These are phyloP conservation scores for Solanum piurae DNA, from an alignment of 257 asterid genomes.

Conservation along the genomic window DNA sequence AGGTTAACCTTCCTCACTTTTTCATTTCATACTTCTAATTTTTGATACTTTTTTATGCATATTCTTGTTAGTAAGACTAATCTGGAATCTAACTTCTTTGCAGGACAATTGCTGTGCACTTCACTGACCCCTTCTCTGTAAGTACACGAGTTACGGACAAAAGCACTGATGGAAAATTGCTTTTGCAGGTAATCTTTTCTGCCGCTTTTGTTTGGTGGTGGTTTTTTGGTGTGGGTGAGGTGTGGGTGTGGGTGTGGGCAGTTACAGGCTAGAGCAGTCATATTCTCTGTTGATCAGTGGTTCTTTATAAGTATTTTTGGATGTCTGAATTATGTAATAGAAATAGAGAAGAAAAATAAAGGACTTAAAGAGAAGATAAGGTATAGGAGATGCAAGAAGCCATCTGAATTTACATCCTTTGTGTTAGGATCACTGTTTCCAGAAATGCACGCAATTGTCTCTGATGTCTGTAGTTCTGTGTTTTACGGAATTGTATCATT, in stretches of 20 bases:
- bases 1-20: constrained; percentile 30
- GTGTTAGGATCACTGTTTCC: not conserved
- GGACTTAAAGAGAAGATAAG: not conserved
- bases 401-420: not conserved
- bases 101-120: constrained; percentile 97
- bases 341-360: not conserved
- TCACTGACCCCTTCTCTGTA: constrained; percentile 89
- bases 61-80: constrained; percentile 8
- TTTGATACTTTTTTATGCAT: not conserved
- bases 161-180: constrained; percentile 84
- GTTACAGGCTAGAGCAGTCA: not conserved
- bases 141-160: constrained; percentile 82
- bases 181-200: constrained; percentile 67
- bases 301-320: not conserved
- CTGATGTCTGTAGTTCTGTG: not conserved
- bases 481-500: not conserved
- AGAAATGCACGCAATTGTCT: not conserved
- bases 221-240: not conserved
- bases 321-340: not conserved
- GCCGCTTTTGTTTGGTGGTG: not conserved
- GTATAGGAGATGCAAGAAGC: not conserved
- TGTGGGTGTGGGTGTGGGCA: not conserved
- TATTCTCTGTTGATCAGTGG: not conserved
- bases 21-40: not conserved
- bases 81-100: constrained; percentile 14